Percentiles rank a stretch among this genome's conserved stretches.
phyloP scores from a whole-genome alignment of 768 basidiomycete species.

The Piloderma croceum region DNA sequence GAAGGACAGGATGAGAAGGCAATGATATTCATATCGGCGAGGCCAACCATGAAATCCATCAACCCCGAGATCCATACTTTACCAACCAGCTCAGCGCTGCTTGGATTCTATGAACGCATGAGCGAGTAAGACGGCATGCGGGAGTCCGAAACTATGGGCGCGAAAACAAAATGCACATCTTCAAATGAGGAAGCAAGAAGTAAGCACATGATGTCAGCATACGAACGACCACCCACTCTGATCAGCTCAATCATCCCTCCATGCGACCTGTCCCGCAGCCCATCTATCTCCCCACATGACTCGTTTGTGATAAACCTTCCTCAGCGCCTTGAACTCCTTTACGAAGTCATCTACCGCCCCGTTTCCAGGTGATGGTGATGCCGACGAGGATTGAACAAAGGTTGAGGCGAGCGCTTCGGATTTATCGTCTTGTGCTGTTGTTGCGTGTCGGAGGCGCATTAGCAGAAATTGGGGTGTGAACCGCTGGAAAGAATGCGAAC shows the following conservation, averaged over 20 bases:
- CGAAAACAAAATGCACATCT: background rate
- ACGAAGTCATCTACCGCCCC: slow-evolving; percentile 83
- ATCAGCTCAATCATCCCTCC: slow-evolving; percentile 59
- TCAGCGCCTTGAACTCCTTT: slow-evolving; percentile 75
- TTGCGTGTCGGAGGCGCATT: slow-evolving; percentile 81
- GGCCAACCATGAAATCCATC: too few species aligned
- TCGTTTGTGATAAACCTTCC: slow-evolving; percentile 92
- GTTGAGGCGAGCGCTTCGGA: slow-evolving; percentile 81
- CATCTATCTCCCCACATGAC: slow-evolving; percentile 88
- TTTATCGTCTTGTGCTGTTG: slow-evolving; percentile 83
- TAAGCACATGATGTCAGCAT: background rate
- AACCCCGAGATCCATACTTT: slow-evolving; percentile 24
- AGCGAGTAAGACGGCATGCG: slow-evolving; percentile 1
- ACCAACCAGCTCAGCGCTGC: slow-evolving; percentile 1
- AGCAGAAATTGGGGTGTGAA: slow-evolving; percentile 84
- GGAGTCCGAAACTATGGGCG: background rate
- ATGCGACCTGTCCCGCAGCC: slow-evolving; percentile 77
- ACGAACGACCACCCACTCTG: slow-evolving; percentile 1
- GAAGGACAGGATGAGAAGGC: too few species aligned
- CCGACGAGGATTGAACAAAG: slow-evolving; percentile 63
- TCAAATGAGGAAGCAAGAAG: background rate
- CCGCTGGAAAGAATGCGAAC: slow-evolving; percentile 41
- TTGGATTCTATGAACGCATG: background rate
- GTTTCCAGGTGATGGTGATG: slow-evolving; percentile 18
- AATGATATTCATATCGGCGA: too few species aligned